These are phyloP conservation scores for Coprinellus micaceus DNA, from an alignment of 768 basidiomycete genomes.

Conservation along the genomic window DNA sequence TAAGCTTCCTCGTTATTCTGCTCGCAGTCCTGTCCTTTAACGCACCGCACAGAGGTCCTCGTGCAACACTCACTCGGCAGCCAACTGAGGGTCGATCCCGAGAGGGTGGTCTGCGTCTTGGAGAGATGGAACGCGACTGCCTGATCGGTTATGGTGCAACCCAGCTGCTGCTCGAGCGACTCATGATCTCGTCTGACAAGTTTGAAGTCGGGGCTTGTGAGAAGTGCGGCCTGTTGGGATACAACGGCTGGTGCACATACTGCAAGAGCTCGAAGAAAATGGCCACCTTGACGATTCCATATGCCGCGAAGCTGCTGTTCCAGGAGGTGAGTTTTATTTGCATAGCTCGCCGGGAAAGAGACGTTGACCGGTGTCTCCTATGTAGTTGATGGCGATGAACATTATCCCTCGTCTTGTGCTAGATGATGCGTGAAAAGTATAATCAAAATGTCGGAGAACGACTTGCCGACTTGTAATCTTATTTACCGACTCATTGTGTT, in stretches of 20 bases:
- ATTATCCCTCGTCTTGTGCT: slow-evolving; percentile 86
- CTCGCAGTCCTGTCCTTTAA: background rate
- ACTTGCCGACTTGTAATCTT: too few species aligned
- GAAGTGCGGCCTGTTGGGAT: slow-evolving; percentile 91
- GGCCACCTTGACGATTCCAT: slow-evolving; percentile 93
- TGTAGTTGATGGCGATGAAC: slow-evolving; percentile 94
- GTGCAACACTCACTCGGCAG: slow-evolving; percentile 93
- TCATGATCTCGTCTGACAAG: slow-evolving; percentile 99
- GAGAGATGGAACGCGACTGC: slow-evolving; percentile 99
- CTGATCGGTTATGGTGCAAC: slow-evolving; percentile 98
- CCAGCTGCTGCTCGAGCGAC: slow-evolving; percentile 89
- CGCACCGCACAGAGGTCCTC: slow-evolving; percentile 66
- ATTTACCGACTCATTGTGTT: too few species aligned
- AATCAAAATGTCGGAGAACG: too few species aligned
- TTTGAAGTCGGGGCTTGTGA: slow-evolving; percentile 97
- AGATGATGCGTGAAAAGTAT: slow-evolving; percentile 59
- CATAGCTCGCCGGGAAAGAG: too few species aligned
- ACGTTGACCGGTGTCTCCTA: slow-evolving; percentile 5
- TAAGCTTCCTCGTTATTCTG: slow-evolving; percentile 28
- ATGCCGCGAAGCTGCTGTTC: slow-evolving; percentile 90
- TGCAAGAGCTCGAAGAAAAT: slow-evolving; percentile 98
- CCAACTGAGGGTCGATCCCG: slow-evolving; percentile 98
- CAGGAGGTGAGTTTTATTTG: slow-evolving; percentile 75
- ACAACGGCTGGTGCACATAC: slow-evolving; percentile 94
- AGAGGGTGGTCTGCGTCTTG: slow-evolving; percentile 93